Evolutionary conservation across 768 basidiomycete genomes (phyloP).

Genomic region (Naematelia encephala): DNA sequence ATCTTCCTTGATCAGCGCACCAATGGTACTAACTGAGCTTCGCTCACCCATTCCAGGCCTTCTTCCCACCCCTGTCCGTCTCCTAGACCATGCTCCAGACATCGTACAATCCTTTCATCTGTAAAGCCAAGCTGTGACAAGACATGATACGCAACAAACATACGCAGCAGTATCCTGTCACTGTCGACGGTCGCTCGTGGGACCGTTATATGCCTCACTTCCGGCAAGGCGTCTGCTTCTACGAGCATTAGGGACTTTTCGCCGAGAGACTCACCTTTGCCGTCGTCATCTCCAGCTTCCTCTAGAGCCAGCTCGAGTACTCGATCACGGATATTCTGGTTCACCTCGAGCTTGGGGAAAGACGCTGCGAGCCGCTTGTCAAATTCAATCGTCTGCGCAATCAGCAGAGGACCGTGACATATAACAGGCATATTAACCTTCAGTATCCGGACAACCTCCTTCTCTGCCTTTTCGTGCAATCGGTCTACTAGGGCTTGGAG

Average conservation of each 20-base stretch:
- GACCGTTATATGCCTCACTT: constrained; percentile 20
- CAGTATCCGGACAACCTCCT: constrained; percentile 67
- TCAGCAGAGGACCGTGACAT: constrained; percentile 6
- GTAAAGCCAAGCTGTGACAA: constrained; percentile 73
- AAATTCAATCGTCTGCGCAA: constrained; percentile 66
- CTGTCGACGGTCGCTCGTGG: constrained; percentile 42
- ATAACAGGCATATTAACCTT: constrained; percentile 57
- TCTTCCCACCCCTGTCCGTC: constrained; percentile 61
- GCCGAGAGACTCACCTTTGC: constrained; percentile 10
- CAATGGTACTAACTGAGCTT: background rate
- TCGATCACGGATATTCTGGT: constrained; percentile 59
- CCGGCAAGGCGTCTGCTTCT: background rate
- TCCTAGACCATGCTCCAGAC: constrained; percentile 60
- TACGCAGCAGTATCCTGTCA: constrained; percentile 67
- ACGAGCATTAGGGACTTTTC: background rate
- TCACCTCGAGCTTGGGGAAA: constrained; percentile 63
- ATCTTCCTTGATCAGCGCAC: constrained; percentile 28
- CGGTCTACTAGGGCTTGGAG: constrained; percentile 75
- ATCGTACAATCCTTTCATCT: constrained; percentile 66
- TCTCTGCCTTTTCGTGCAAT: constrained; percentile 81
- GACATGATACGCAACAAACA: constrained; percentile 78
- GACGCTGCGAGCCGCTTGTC: constrained; percentile 71
- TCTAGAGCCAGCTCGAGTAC: constrained; percentile 58
- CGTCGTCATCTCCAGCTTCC: constrained; percentile 20
- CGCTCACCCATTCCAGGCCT: constrained; percentile 81